phyloP scores from a whole-genome alignment of 2,329 filamentous ascomycete species.

The Fusarium sp. region DNA sequence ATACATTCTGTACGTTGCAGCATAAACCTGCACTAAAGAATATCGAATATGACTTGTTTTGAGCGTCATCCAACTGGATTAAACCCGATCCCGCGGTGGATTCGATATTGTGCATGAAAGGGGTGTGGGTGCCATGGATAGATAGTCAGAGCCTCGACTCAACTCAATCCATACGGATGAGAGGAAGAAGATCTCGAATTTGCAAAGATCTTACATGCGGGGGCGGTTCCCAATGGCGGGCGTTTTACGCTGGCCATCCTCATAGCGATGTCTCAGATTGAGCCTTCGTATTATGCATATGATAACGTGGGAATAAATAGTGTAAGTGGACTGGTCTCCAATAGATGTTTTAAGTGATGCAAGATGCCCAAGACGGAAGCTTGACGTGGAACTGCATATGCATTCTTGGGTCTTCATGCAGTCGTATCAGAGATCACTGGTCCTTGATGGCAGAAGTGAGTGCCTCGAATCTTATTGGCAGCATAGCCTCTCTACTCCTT shows the following conservation, averaged over 20 bases:
- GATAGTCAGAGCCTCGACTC: conserved; percentile 20
- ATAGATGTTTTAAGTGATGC: conserved; percentile 3
- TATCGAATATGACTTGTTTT: conserved; percentile 20
- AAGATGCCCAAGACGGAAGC: conserved; percentile 3
- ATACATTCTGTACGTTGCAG: neutral
- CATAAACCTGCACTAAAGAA: neutral
- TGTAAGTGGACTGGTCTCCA: conserved; percentile 18
- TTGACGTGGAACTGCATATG: neutral
- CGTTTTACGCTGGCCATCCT: conserved; percentile 6
- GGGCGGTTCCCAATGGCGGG: conserved; percentile 7
- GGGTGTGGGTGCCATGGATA: conserved; percentile 23
- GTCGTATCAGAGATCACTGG: neutral
- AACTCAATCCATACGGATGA: conserved; percentile 8
- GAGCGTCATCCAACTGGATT: conserved; percentile 40
- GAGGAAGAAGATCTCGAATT: conserved; percentile 12
- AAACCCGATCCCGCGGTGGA: conserved; percentile 27
- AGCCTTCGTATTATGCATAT: conserved; percentile 9
- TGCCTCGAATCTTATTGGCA: neutral
- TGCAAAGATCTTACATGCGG: neutral
- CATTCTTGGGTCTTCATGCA: conserved; percentile 12
- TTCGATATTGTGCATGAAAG: conserved; percentile 38
- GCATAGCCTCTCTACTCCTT: neutral
- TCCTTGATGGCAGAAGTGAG: neutral
- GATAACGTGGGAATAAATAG: conserved; percentile 6
- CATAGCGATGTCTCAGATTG: conserved; percentile 14